Evolutionary conservation across 2,329 filamentous ascomycete species (phyloP), one percentile per base, ranked within the genome.

Genomic region (Berkeleyomyces basicola): DNA sequence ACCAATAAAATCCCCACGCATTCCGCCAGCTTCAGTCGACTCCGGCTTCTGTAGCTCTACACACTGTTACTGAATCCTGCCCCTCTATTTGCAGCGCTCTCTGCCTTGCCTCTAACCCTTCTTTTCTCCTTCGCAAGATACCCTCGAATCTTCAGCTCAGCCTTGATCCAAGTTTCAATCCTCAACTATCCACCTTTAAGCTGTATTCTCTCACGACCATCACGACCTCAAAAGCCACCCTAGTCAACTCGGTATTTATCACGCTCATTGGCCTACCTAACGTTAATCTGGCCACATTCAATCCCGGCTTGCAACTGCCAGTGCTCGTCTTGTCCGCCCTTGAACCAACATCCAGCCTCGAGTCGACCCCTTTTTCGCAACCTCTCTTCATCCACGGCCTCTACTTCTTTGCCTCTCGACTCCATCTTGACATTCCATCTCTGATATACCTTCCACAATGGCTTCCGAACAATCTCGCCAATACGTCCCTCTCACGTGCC

Each of bases 401-500:
- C 58, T 39, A 37, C 36, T 23, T 36, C 40, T 9, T 46, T 44
- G 16, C 16, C 33, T 33, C 23, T 43, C 57, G n/a, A 44, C 39
- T 39, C 14, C n/a, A 36, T 7, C 47, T 44, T 23, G 23, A 23
- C 2, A 23, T 23, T 23, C 23, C 23, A 23, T 23, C 23, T 23
- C 23, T 23, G 23, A 23, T 23, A 23, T 23, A 23, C 36, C 42
- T 11, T 31, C 33, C 58, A 40, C 33, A 42, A 62, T 65, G 67
- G 71, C 11, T 51, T 7, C 58, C 33, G 73, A 75, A 66, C 63
- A 66, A 10, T 68, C 72, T 65, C 77, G 79, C 61, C 79, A 81
- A 72, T 89, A 90, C 64, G 90, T 96, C 62, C 91, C 91, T 63
- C 76, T 96, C 72, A 96, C 91, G 67, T 96, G 91, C 74, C 91